Base-by-base conservation (phyloP, 345 rosid genomes). In the Melaleuca quinquenervia region DNA sequence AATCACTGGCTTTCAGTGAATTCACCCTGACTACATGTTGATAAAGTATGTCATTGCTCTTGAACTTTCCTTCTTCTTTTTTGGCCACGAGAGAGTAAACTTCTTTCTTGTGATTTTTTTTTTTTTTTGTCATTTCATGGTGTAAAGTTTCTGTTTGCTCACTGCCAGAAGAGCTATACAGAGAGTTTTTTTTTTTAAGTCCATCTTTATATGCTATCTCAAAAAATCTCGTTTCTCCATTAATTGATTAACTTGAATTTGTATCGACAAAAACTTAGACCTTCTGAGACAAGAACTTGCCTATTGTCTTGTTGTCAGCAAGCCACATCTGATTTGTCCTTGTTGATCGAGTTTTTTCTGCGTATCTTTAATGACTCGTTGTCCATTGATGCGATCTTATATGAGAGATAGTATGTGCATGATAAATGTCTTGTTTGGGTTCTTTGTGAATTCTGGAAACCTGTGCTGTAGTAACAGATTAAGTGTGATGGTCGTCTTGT, bases 1-100 rank as follows among this genome's bases (percentile, higher is more conserved):
- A 95, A 93, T 89, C 90, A 88, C 87, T 97, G 99, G 98, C 86
- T 87, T 87, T 85, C 93, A 6, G 86, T 49, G 80, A 87, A 87
- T 87, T 32, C 56, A 50, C 36, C 90, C 86, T 85, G 83, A 90
- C 50, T 62, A 15, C 78, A 41, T 80, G 32, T 49, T 84, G 83
- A 90, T 87, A 84, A 84, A 15, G 48, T 22, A 32, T 51, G 41
- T 29, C 14, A 1, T 55, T 83, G 36, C 49, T 22, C 58, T 50
- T 29, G 48, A 44, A 55, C 29, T 51, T 21, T 10, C 26, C 27
- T 29, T 14, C 12, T 16, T 55, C 58, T 18, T 27, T 83, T 22
- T 83, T 51, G 21, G 54, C 44, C 49, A 10, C 52, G 2, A 14
- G 60, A 50, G 26, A 16, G 44, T 29, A 24, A 85, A 32, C 55